Percentiles rank a stretch among this genome's conserved stretches.
Conservation (phyloP, 805 yeast species). For the Sugiyamaella boreocaroliniensis region DNA sequence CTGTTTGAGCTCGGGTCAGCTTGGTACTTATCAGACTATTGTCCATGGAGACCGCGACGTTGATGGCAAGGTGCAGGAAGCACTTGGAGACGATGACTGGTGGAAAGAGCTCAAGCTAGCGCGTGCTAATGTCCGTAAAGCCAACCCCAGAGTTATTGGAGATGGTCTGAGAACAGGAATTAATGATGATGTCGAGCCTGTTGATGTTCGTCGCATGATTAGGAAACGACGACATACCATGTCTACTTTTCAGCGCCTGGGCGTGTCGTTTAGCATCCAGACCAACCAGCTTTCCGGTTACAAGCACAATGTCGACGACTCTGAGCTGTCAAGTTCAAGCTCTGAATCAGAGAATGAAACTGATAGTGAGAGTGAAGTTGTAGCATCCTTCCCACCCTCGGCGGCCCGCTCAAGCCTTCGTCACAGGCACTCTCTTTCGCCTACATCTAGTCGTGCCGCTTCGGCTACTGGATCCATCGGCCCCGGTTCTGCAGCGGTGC, state of each 20-base stretch:
- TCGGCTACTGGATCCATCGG: neutral
- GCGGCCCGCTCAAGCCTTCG: neutral
- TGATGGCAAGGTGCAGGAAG: conserved; percentile 42
- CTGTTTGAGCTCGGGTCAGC: conserved; percentile 51
- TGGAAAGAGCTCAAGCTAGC: conserved; percentile 66
- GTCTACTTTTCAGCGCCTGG: conserved; percentile 66
- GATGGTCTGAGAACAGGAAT: conserved; percentile 1
- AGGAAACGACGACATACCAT: conserved; percentile 34
- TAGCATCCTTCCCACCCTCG: neutral
- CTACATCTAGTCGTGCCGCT: neutral
- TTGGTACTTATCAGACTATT: conserved; percentile 64
- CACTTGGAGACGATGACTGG: conserved; percentile 68
- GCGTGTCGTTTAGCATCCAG: conserved; percentile 73
- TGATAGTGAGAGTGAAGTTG: conserved; percentile 18
- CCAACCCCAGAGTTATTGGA: conserved; percentile 6
- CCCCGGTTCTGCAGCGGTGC: neutral
- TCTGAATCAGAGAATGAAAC: conserved; percentile 23
- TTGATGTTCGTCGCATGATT: conserved; percentile 1
- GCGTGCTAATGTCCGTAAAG: conserved; percentile 32
- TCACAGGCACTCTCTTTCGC: neutral
- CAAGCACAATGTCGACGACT: conserved; percentile 9
- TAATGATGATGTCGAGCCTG: conserved; percentile 12
- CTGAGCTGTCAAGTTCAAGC: conserved; percentile 15
- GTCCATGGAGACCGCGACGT: conserved; percentile 55
- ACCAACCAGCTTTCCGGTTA: conserved; percentile 42